Evolutionary conservation across 2,329 filamentous ascomycete species (phyloP).

Genomic region (Aureobasidium sp.): DNA sequence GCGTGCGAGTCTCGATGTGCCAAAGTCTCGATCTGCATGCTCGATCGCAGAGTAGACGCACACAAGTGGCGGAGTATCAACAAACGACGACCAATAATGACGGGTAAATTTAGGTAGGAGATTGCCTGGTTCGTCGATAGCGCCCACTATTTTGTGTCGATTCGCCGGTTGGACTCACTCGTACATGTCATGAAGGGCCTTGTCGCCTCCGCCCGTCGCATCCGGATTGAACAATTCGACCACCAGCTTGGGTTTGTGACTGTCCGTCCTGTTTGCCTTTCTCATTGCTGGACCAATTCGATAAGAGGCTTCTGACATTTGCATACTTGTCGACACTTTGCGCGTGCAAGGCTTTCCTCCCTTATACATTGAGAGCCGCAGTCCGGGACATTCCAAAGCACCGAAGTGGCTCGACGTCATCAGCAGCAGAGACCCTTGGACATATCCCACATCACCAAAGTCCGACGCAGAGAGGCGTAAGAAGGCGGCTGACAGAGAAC

Average conservation of each 20-base stretch:
- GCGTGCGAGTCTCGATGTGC: not conserved
- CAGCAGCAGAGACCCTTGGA: not conserved
- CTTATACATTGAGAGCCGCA: not conserved
- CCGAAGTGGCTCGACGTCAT: constrained; percentile 15
- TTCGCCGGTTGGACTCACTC: not conserved
- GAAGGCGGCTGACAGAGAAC: not conserved
- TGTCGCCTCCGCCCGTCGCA: constrained; percentile 4
- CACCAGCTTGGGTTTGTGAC: not conserved
- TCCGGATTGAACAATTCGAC: not conserved
- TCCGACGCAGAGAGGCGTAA: not conserved
- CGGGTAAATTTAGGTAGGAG: not conserved
- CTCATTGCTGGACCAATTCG: not conserved
- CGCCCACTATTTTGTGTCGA: not conserved
- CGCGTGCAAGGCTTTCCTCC: not conserved
- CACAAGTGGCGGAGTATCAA: not conserved
- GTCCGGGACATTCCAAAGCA: not conserved
- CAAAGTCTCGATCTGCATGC: constrained; percentile 9
- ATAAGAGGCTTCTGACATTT: not conserved
- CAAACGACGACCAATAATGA: not conserved
- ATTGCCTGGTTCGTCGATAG: constrained; percentile 9
- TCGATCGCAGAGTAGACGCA: constrained; percentile 4
- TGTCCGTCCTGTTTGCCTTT: not conserved
- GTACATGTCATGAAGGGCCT: constrained; percentile 11
- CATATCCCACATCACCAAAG: not conserved
- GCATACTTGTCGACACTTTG: not conserved